phyloP scores from a whole-genome alignment of 768 basidiomycete genomes.

The Boletus tylopilopsis region DNA sequence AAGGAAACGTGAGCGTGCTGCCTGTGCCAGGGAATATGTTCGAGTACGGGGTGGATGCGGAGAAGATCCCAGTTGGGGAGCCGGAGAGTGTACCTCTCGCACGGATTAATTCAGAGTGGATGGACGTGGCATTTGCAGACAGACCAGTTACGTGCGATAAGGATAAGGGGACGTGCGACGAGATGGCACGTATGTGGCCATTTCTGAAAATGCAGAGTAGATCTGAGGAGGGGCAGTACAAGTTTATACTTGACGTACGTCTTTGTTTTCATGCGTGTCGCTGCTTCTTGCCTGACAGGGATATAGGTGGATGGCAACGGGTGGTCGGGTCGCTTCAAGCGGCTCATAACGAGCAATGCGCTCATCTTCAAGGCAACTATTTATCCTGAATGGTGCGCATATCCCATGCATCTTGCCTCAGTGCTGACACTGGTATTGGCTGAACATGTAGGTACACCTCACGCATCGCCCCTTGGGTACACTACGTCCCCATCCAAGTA shows the following conservation, averaged over 20 bases:
- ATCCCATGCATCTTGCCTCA: too few species aligned
- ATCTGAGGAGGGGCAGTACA: conserved; percentile 53
- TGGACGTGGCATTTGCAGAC: conserved; percentile 60
- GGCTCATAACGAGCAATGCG: too few species aligned
- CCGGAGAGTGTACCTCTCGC: conserved; percentile 34
- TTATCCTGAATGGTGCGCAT: too few species aligned
- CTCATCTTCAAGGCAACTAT: too few species aligned
- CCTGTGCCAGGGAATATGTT: conserved; percentile 21
- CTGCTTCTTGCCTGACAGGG: conserved; percentile 66
- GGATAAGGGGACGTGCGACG: conserved; percentile 35
- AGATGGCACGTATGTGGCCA: conserved; percentile 45
- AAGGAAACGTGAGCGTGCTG: conserved; percentile 39
- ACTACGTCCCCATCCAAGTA: conserved; percentile 67
- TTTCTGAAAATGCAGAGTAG: conserved; percentile 44
- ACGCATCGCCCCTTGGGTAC: conserved; percentile 63
- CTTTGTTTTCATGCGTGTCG: conserved; percentile 40
- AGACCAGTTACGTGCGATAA: conserved; percentile 39
- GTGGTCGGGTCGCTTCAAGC: too few species aligned
- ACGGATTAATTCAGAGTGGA: conserved; percentile 47
- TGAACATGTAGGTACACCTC: conserved; percentile 44
- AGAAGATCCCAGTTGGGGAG: conserved; percentile 33
- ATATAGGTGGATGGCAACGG: conserved; percentile 55
- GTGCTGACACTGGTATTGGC: too few species aligned
- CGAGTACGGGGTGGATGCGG: conserved; percentile 11
- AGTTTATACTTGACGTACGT: conserved; percentile 57